phyloP scores from a whole-genome alignment of 495 filamentous ascomycete genomes.

The Tirmania nivea region DNA sequence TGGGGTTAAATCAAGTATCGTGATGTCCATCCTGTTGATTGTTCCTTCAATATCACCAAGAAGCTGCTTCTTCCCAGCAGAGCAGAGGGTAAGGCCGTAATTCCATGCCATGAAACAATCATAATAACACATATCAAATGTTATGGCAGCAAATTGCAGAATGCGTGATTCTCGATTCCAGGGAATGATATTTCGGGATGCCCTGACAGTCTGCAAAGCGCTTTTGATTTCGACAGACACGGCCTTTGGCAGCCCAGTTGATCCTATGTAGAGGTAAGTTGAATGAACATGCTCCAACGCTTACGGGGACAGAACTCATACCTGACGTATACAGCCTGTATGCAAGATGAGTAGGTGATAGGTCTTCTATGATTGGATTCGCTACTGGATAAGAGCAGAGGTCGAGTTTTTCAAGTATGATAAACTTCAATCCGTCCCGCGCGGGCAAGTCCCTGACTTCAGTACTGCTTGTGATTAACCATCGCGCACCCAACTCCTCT shows the following conservation, averaged over 20 bases:
- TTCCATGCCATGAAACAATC: constrained; percentile 27
- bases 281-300: background rate
- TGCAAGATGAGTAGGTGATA: constrained; percentile 14
- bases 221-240: constrained; percentile 23
- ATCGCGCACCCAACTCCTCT: constrained; percentile 18
- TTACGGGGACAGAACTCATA: background rate
- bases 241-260: constrained; percentile 24
- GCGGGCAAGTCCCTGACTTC: constrained; percentile 7
- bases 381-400: constrained; percentile 1
- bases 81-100: constrained; percentile 24
- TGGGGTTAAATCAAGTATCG: constrained; percentile 23
- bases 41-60: constrained; percentile 18
- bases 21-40: constrained; percentile 16
- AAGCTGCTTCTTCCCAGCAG: constrained; percentile 17
- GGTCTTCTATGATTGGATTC: constrained; percentile 9
- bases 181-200: constrained; percentile 17
- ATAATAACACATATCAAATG: constrained; percentile 28
- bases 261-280: constrained; percentile 7
- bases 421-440: background rate
- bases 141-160: constrained; percentile 24
- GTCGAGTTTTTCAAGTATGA: constrained; percentile 6
- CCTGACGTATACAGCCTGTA: constrained; percentile 25
- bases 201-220: constrained; percentile 21
- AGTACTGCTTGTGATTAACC: constrained; percentile 7
- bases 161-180: constrained; percentile 20